Evolutionary conservation across 2,329 filamentous ascomycete species (phyloP).

Genomic region (Macrophomina tecta): DNA sequence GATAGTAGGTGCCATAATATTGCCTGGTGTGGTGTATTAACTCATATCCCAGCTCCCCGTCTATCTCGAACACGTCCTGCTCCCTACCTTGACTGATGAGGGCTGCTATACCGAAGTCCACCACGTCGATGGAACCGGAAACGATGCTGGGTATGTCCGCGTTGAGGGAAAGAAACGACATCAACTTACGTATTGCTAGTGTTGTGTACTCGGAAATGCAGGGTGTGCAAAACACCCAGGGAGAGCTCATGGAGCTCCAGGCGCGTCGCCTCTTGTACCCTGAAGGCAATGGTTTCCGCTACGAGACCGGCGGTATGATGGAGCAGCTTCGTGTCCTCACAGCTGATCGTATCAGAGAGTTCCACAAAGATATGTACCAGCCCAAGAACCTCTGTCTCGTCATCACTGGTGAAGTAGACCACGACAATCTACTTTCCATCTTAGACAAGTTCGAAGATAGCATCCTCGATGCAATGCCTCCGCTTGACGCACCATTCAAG

Average conservation of each 20-base stretch:
- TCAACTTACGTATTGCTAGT: constrained; percentile 45
- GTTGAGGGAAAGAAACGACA: background rate
- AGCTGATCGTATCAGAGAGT: constrained; percentile 88
- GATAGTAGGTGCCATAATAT: constrained; percentile 56
- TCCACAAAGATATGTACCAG: constrained; percentile 97
- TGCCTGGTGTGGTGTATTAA: background rate
- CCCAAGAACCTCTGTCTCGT: constrained; percentile 92
- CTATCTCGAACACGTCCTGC: constrained; percentile 91
- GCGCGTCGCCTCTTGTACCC: constrained; percentile 84
- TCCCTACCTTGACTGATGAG: constrained; percentile 90
- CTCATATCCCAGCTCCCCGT: constrained; percentile 68
- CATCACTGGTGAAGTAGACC: constrained; percentile 89
- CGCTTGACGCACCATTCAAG: constrained; percentile 75
- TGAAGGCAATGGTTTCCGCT: constrained; percentile 87
- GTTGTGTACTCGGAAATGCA: constrained; percentile 99
- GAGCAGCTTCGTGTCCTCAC: constrained; percentile 86
- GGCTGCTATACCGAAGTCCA: constrained; percentile 95
- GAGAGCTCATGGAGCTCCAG: constrained; percentile 85
- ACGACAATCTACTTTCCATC: constrained; percentile 77
- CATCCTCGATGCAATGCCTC: constrained; percentile 81
- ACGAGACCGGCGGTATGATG: constrained; percentile 98
- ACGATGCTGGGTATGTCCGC: constrained; percentile 73
- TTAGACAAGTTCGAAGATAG: constrained; percentile 88
- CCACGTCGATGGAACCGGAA: constrained; percentile 89
- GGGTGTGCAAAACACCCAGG: constrained; percentile 82